A percentile compares a stretch with the other conserved stretches of the same genome.
phyloP scores from a whole-genome alignment of 331 rosid species.

The Rhamnella rubrinervis region DNA sequence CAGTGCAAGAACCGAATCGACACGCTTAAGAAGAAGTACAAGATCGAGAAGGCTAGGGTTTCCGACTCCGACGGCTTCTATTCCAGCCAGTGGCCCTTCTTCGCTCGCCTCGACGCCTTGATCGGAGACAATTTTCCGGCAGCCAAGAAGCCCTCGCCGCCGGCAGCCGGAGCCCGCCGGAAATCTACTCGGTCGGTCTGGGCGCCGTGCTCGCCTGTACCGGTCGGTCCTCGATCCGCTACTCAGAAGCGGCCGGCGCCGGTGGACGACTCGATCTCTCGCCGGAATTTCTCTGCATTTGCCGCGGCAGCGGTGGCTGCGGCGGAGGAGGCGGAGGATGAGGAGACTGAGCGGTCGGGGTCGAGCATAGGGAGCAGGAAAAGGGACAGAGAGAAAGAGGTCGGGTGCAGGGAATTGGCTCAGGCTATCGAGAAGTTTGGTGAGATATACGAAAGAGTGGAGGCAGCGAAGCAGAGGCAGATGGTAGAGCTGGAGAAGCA shows the following conservation, averaged over 20 bases:
- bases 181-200: slow-evolving; percentile 22
- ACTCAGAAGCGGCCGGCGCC: slow-evolving; percentile 43
- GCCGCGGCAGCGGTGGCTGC: slow-evolving; percentile 46
- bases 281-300: slow-evolving; percentile 43
- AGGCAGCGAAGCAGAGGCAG: slow-evolving; percentile 51
- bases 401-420: slow-evolving; percentile 48
- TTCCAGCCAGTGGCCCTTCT: slow-evolving; percentile 55
- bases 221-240: slow-evolving; percentile 61
- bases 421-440: slow-evolving; percentile 48
- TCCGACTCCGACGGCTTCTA: slow-evolving; percentile 39
- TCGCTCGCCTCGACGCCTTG: slow-evolving; percentile 46
- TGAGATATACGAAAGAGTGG: slow-evolving; percentile 65
- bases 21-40: slow-evolving; percentile 70
- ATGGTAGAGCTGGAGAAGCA: slow-evolving; percentile 70
- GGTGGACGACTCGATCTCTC: slow-evolving; percentile 19
- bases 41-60: slow-evolving; percentile 66
- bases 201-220: slow-evolving; percentile 31
- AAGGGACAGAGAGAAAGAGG: slow-evolving; percentile 22
- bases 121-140: slow-evolving; percentile 43
- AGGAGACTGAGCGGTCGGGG: slow-evolving; percentile 28
- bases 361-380: slow-evolving; percentile 27
- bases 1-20: slow-evolving; percentile 79
- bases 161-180: slow-evolving; percentile 18
- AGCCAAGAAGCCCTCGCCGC: slow-evolving; percentile 23
- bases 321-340: slow-evolving; percentile 31